A percentile compares a stretch with the other conserved stretches of the same genome.
phyloP scores from a whole-genome alignment of 345 rosid genomes.

The Dimocarpus longan region DNA sequence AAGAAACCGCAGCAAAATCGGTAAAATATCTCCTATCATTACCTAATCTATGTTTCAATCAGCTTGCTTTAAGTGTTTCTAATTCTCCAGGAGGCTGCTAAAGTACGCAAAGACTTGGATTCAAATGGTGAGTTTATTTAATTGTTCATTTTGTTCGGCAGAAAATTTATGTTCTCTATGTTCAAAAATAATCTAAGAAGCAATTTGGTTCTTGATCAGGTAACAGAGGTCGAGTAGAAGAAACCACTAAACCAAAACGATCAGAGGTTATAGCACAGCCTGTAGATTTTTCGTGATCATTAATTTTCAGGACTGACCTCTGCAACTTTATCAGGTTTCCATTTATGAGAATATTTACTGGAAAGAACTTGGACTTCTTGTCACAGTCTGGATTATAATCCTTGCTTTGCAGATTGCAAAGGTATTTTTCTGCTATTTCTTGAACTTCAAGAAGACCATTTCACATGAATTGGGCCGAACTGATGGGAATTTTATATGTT shows the following conservation, averaged over 20 bases:
- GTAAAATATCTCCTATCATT: too few species aligned
- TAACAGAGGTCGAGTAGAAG: conserved; percentile 21
- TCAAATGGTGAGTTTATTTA: conserved; percentile 27
- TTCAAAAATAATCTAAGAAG: too few species aligned
- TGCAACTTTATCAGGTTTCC: conserved; percentile 39
- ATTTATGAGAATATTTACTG: conserved; percentile 42
- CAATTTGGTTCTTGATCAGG: conserved; percentile 23
- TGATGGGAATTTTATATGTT: too few species aligned
- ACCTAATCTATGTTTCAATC: too few species aligned
- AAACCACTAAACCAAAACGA: conserved; percentile 19
- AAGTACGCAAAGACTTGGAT: not conserved
- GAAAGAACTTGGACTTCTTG: conserved; percentile 49
- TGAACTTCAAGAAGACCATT: too few species aligned
- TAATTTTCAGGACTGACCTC: not conserved
- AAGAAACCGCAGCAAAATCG: too few species aligned
- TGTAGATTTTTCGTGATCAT: not conserved
- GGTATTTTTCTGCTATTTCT: conserved; percentile 34
- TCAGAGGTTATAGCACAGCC: conserved; percentile 22
- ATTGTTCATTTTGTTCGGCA: not conserved
- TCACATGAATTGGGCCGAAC: too few species aligned
- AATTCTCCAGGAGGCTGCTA: conserved; percentile 39
- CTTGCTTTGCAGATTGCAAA: conserved; percentile 49
- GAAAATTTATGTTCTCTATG: not conserved
- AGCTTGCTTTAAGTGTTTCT: not conserved
- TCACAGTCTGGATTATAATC: conserved; percentile 42